Evolutionary conservation across 805 yeast genomes (phyloP).

Genomic region (Vanderwaltozyma verrucispora): DNA sequence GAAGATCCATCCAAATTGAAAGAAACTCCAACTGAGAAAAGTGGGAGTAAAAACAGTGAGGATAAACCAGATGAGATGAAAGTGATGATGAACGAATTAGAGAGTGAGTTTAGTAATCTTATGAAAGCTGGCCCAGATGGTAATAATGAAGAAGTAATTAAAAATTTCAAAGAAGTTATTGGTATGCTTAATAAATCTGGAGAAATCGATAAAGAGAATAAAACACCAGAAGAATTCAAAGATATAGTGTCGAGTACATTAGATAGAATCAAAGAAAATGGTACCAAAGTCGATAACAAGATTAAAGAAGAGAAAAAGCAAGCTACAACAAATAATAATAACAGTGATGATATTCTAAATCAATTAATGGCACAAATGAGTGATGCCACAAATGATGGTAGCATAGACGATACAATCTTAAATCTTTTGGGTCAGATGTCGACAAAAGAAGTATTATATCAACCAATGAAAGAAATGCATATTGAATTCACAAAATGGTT

Average conservation of each 20-base stretch:
- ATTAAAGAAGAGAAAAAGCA: slow-evolving; percentile 39
- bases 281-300: slow-evolving; percentile 54
- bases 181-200: slow-evolving; percentile 3
- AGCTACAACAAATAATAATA: slow-evolving; percentile 20
- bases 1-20: slow-evolving; percentile 42
- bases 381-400: slow-evolving; percentile 28
- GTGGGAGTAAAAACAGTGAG: slow-evolving; percentile 1
- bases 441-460: slow-evolving; percentile 76
- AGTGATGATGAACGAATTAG: slow-evolving; percentile 19
- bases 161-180: slow-evolving; percentile 18
- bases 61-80: slow-evolving; percentile 27
- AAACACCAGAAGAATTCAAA: slow-evolving; percentile 42
- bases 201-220: slow-evolving; percentile 7
- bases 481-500: slow-evolving; percentile 67
- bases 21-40: not conserved
- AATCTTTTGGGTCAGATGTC: slow-evolving; percentile 76
- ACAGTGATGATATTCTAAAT: slow-evolving; percentile 43
- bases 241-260: slow-evolving; percentile 72
- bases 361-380: slow-evolving; percentile 57
- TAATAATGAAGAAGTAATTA: slow-evolving; percentile 37
- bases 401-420: slow-evolving; percentile 51
- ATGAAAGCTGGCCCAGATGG: slow-evolving; percentile 29
- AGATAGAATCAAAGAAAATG: slow-evolving; percentile 67
- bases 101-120: slow-evolving; percentile 18
- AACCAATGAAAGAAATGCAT: slow-evolving; percentile 75